Evolutionary conservation across 2,329 filamentous ascomycete genomes (phyloP), one percentile per base, ranked within the genome.

Genomic region (Exutisphaerella laricina): DNA sequence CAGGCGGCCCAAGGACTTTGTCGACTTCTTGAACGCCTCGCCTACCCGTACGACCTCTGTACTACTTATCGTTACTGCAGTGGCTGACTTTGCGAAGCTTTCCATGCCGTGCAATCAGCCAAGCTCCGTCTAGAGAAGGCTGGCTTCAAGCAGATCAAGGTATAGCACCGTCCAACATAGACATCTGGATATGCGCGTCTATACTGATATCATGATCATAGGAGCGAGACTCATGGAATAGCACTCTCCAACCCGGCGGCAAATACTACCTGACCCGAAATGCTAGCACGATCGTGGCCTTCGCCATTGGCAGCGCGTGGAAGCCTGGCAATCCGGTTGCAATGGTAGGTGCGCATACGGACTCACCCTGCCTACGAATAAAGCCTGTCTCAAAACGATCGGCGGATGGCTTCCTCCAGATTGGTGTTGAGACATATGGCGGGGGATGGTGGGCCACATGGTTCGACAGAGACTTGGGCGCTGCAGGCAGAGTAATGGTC

Each of bases 191-290:
- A 13, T n/a, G 7, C 13, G 17, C 6, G 4, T 7, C 17, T 17
- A 5, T 21, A 10, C 35, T 38, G 21, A 38, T 16, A 4, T 12
- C 21, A 5, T 5, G 17, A 13, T 14, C n/a, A 5, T 23, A 82
- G 73, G 90, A 97, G 69, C 85, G 86, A 58, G 88, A 96, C 61
- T 81, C 85, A 34, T 97, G 92, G 90, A 78, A 84, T 10, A 80
- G 83, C 1, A 79, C 76, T 33, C 77, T 95, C 49, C 78, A 80
- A 44, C 87, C 88, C 16, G 89, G 90, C 50, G 89, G 90, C 51
- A 96, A 94, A 69, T 97, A 97, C 74, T 96, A 89, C 70, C 79
- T 96, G 59, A 97, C 90, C 35, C 84, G 90, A 53, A 97, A 97
- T 70, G 83, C 79, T 46, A 94, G 88, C 18, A 94, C 90, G 36